Evolutionary conservation across 2,329 filamentous ascomycete species (phyloP), one percentile per base, ranked within the genome.

Genomic region (Talaromyces amestolkiae): DNA sequence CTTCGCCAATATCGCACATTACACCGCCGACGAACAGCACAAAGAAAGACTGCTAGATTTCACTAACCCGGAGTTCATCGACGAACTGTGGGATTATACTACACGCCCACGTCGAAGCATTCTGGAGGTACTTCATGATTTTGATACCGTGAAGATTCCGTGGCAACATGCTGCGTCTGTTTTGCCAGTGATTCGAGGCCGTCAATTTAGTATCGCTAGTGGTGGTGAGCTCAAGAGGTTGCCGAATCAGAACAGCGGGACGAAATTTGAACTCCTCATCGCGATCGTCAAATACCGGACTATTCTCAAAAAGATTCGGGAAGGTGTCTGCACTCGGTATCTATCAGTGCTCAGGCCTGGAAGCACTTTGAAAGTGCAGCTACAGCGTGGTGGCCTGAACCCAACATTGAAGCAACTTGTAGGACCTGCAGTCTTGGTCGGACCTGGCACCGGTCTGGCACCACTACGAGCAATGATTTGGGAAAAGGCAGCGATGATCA

Each of bases 71-170:
- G 85, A 90, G 54, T 91, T 89, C 71, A 87, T 94, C 6, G 93
- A 98, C 71, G 95, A 99, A 71, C 89, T 97, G 64, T 98, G 92
- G 80, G 94, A 99, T 78, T 99, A 99, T 75, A 95, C 95, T 1
- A 93, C 93, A 0, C 88, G 95, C 9, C 91, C 94, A 0, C 89
- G 93, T 39, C 89, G 95, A 39, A 96, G 91, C 66, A 97, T 98
- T 65, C 82, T 99, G 6, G 95, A 99, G 78, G 90, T 97, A 3
- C 84, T 99, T 33, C 89, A 94, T 65, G 95, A 99, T 71, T 99
- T 99, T 72, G 86, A 90, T 49, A 89, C 87, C 0, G 90, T 98
- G 63, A 89, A 89, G 68, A 87, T 99, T 2, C 93, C 95, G 0
- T 91, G 89, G 78, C 82, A 89, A 64, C 87, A 89, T 58, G 83